Conservation (phyloP, 768 basidiomycete species). For the Xerocomellus dryophilus region DNA sequence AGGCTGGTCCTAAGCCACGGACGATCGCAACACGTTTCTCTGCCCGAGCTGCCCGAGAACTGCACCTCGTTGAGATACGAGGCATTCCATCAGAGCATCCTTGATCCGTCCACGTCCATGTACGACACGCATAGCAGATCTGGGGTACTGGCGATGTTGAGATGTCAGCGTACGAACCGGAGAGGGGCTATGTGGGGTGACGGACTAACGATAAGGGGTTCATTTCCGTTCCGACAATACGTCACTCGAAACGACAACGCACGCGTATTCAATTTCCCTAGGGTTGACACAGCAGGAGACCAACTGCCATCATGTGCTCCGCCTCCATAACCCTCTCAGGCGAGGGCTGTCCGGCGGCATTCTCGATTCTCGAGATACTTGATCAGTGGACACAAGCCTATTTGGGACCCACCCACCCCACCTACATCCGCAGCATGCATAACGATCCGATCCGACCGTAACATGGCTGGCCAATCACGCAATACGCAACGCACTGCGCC, state of each 20-base stretch:
- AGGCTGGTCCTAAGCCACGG: neutral
- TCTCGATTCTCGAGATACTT: neutral
- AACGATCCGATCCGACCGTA: neutral
- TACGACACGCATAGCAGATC: neutral
- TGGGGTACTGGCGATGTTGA: neutral
- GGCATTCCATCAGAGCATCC: neutral
- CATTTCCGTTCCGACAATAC: slow-evolving; percentile 14
- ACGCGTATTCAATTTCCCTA: neutral
- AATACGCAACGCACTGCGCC: neutral
- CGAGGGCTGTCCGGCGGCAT: neutral
- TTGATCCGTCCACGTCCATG: neutral
- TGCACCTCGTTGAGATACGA: neutral
- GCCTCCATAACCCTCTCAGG: no score
- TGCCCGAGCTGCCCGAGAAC: neutral
- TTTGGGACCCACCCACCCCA: neutral
- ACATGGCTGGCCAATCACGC: neutral
- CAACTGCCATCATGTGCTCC: no score
- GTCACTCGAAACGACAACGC: neutral
- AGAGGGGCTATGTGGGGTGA: neutral
- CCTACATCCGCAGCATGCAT: neutral
- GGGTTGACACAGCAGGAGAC: neutral
- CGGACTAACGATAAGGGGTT: neutral
- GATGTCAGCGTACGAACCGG: neutral
- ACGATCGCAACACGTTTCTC: neutral
- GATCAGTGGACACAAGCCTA: neutral